Base-by-base conservation (phyloP, 345 rosid genomes). In the Salix dunnii region DNA sequence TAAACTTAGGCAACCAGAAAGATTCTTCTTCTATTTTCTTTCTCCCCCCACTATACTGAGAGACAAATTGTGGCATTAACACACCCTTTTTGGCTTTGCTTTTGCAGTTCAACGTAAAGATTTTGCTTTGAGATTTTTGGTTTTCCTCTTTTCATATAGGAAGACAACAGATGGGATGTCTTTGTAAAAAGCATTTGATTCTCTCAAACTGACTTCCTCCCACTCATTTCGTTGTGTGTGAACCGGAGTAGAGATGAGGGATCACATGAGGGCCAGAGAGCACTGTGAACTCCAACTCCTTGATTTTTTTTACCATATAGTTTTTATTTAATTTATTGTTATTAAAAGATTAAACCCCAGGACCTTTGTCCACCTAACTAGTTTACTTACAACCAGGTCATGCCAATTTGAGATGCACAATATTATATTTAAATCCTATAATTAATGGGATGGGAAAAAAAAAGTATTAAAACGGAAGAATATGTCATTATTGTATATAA, bases 131-230 rank as follows among this genome's bases (percentile, higher is more conserved):
- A 27, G 58, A 23, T 67, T 48, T 74, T 40, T 40, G 46, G 46
- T 40, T 40, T 40, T 40, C 66, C n/a, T 14, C 7, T 18, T 40
- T 58, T 60, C 13, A 62, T 64, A 23, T 7, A 38, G 63, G 75
- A 73, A 73, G 58, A 77, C 61, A 76, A 23, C 77, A 77, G 79
- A 74, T 63, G 79, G 43, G 72, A 65, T 67, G 61, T 68, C 84
- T 83, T 80, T 86, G 70, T 70, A 36, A 67, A 78, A 78, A 76
- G 88, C 78, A 81, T 48, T 81, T 78, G 89, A 81, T 86, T 78
- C 87, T 76, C 33, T 77, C 21, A 12, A 14, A 42, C 43, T 14
- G 43, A 42, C n/a, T 21, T 43, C 60, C n/a, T 20, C 38, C 23
- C 62, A 7, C 73, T 58, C 74, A 17, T 43, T 42, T 35, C 36